These are phyloP conservation scores for Hanseniaspora guilliermondii DNA, from an alignment of 805 yeast genomes.

Conservation along the genomic window DNA sequence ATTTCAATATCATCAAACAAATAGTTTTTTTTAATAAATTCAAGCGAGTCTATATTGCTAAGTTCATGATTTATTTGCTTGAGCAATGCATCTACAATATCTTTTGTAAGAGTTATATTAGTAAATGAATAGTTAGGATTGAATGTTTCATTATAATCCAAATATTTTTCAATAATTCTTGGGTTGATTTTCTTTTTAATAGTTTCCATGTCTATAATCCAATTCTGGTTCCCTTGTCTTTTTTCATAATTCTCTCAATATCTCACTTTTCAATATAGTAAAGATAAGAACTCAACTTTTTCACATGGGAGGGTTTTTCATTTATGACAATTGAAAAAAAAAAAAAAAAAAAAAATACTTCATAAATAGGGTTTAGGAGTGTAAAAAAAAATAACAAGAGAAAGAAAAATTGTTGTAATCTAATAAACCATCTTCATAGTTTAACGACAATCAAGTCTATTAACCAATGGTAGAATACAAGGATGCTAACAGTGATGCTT, in stretches of 20 bases:
- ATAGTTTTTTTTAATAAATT: neutral
- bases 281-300: neutral
- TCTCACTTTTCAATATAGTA: neutral
- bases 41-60: too few species aligned
- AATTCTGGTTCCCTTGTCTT: neutral
- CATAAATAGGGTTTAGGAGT: too few species aligned
- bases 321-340: too few species aligned
- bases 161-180: neutral
- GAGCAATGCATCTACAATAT: neutral
- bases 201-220: neutral
- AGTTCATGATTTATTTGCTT: neutral
- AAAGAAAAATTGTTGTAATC: neutral
- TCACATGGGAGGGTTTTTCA: neutral
- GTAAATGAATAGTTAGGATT: neutral
- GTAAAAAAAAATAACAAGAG: too few species aligned
- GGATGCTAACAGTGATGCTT: neutral
- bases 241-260: too few species aligned
- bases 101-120: neutral
- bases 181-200: neutral
- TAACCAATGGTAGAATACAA: neutral
- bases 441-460: neutral
- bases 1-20: neutral
- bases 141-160: neutral
- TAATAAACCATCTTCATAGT: neutral
- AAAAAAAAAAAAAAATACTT: too few species aligned